Evolutionary conservation across 768 basidiomycete species (phyloP), one percentile per base, ranked within the genome.

Genomic region (Boletus pseudo-olivaceus): DNA sequence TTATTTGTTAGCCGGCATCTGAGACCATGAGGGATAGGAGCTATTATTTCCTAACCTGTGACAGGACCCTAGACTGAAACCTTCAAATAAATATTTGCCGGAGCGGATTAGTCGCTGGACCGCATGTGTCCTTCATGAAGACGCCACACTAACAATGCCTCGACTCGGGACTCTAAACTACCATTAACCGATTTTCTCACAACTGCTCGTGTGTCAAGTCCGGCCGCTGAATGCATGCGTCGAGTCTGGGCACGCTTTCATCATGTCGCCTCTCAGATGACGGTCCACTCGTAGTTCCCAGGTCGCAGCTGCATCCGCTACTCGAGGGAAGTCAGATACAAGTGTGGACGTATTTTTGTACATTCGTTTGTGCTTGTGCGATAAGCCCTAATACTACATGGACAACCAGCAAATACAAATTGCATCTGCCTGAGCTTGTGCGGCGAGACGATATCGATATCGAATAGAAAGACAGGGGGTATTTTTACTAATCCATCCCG

Each of bases 1-100:
- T 20, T 20, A 40, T 46, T 63, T 62, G 15, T 63, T 59, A 7
- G 14, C 61, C 49, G 61, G 57, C n/a, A 17, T 37, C 45, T 7
- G n/a, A 15, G 29, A 23, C 23, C 23, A 23, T 23, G 23, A 23
- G 23, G 20, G 15, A 38, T 29, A 52, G 54, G 54, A 17, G 33
- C 20, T 5, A 47, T 29, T 41, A 20, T 9, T 20, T 42, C 41
- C 17, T 5, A 5, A 17, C 14, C 9, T 10, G 11, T 42, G 23
- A 27, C 26, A 5, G 14, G 42, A 17, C 42, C 41, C 26, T 43
- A 17, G 26, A 29, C 27, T 43, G 5, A 17, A 5, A 27, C 15
- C 29, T 7, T 17, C 15, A 3, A 10, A 14, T 19, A 2, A 11
- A 39, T 44, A 14, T 32, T 44, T 26, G 32, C 49, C 40, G 23